Base-by-base conservation (phyloP, 2,329 filamentous ascomycete genomes). In the Gnomoniopsis sp. region DNA sequence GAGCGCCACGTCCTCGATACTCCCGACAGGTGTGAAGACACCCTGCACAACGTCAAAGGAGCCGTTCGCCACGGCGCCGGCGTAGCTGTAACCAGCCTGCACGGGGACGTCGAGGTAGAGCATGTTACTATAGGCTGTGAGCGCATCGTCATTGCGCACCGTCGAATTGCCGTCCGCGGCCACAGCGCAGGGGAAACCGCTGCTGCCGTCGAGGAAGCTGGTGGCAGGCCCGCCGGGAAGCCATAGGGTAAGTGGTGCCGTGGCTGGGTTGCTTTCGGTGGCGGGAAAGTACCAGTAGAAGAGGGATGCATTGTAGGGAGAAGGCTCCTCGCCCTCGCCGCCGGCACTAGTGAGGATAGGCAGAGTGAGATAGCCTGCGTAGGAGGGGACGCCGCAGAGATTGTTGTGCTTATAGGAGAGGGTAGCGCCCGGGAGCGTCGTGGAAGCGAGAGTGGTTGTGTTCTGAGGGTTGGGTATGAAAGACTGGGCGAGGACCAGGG, bases 81-180 rank as follows among this genome's bases (percentile, higher is more conserved):
- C 63, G 49, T 71, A 73, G 7, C 69, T 71, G 60, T 67, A 74
- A 14, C 72, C 73, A 7, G 66, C 64, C 49, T 69, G 70, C 63
- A 74, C 69, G 3, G 75, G 88, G 69, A 90, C 82, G 65, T 90
- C 87, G 64, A 90, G 83, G 70, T 88, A 90, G 17, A 90, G 80
- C 79, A 89, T 83, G 63, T 88, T 88, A 62, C 80, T 81, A 23
- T 82, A 77, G 64, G 84, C 82, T 61, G 83, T 86, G 82, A 84
- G 88, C 1, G 83, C 83, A 72, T 81, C 85, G 0, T 83, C 81
- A 63, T 88, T 88, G 6, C 75, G 63, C 17, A 70, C 69, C 0
- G 78, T 78, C n/a, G 70, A 71, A 67, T 81, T 80, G 53, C 76
- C 79, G 38, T 81, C 77, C 48, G 72, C 70, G 34, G 81, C 79